Evolutionary conservation across 148 eudicot species (phyloP).

Genomic region (Rhododendron ferrugineum): DNA sequence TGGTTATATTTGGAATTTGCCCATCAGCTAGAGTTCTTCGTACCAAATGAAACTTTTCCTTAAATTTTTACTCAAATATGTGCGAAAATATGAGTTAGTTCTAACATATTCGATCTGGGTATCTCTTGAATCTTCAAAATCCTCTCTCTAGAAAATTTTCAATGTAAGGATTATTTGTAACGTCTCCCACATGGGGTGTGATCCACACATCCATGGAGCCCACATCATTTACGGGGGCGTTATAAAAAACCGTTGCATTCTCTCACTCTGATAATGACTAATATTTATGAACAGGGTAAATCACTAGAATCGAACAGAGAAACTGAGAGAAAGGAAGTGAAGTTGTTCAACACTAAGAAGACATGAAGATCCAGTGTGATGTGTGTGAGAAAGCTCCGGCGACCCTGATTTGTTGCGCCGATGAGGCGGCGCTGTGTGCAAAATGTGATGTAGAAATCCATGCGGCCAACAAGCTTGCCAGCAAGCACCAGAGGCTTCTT

Average conservation of each 20-base stretch:
- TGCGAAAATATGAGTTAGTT: no score
- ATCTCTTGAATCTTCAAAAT: not conserved
- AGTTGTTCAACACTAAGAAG: not conserved
- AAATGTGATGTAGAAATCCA: conserved; percentile 87
- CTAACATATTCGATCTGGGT: not conserved
- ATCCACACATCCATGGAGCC: no score
- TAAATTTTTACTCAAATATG: no score
- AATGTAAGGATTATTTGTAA: no score
- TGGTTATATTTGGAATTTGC: no score
- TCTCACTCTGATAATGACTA: no score
- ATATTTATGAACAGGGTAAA: not conserved
- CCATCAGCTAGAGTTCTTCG: not conserved
- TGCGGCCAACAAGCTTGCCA: conserved; percentile 97
- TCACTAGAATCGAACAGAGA: not conserved
- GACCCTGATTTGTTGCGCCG: conserved; percentile 91
- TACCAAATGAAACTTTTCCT: no score
- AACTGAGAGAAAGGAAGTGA: not conserved
- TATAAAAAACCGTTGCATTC: no score
- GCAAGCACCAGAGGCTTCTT: conserved; percentile 89
- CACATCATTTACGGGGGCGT: no score
- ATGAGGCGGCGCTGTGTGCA: conserved; percentile 89
- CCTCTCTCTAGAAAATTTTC: not conserved
- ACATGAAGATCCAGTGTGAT: conserved; percentile 65
- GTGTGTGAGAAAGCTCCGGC: conserved; percentile 72
- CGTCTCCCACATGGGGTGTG: no score